A percentile compares a stretch with the other conserved stretches of the same genome.
phyloP scores from a whole-genome alignment of 2,329 filamentous ascomycete species.

The Magnaporthiopsis incrustans region DNA sequence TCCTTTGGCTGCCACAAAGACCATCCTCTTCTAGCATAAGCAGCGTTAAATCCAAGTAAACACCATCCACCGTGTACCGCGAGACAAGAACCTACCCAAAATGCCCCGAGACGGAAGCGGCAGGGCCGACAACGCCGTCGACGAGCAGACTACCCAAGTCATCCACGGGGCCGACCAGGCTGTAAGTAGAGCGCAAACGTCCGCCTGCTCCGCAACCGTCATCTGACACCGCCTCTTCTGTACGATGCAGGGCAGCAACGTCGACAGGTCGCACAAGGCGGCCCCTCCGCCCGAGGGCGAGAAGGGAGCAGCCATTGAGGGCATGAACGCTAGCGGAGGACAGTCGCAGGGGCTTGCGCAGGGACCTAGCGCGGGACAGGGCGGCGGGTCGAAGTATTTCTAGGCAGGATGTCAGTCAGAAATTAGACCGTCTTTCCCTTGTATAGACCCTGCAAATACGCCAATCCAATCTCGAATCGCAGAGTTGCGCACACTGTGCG shows the following conservation, averaged over 20 bases:
- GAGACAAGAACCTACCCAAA: conserved; percentile 15
- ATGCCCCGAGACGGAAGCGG: conserved; percentile 46
- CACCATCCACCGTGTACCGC: neutral
- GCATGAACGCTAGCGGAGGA: conserved; percentile 34
- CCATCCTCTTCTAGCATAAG: too few species aligned
- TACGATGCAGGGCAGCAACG: conserved; percentile 18
- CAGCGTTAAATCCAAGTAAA: neutral
- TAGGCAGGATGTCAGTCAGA: too few species aligned
- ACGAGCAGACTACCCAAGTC: conserved; percentile 27
- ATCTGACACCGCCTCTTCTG: neutral
- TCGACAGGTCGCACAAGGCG: conserved; percentile 40
- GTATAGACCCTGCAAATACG: too few species aligned
- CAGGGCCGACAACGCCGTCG: conserved; percentile 37
- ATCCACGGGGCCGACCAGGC: conserved; percentile 34
- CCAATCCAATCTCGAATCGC: too few species aligned
- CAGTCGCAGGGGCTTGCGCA: conserved; percentile 32
- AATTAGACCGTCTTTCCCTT: too few species aligned
- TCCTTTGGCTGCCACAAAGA: too few species aligned
- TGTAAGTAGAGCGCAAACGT: conserved; percentile 20
- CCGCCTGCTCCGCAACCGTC: neutral
- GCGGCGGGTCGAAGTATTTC: conserved; percentile 13
- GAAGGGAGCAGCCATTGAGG: conserved; percentile 33
- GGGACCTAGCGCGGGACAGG: conserved; percentile 33
- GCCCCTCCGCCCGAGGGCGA: conserved; percentile 38
- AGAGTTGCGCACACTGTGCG: neutral